These are phyloP conservation scores for Skeletonema menzelii DNA, from an alignment of 108 stramenopile species.

Conservation along the genomic window DNA sequence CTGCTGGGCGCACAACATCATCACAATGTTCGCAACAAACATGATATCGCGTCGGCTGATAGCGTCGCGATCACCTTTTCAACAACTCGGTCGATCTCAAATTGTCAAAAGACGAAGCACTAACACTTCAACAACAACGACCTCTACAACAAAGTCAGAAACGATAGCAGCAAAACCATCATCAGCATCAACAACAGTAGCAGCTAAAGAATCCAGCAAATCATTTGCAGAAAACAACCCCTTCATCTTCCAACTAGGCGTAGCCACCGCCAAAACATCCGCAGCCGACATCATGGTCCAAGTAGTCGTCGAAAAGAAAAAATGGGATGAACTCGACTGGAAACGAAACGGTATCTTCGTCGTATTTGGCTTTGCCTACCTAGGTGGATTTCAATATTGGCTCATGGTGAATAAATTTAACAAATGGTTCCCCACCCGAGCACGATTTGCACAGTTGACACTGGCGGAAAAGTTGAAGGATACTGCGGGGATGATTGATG, in stretches of 20 bases:
- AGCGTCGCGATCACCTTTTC: background rate
- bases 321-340: conserved; percentile 76
- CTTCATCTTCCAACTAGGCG: conserved; percentile 77
- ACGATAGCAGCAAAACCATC: background rate
- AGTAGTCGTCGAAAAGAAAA: conserved; percentile 75
- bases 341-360: conserved; percentile 82
- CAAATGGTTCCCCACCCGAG: conserved; percentile 85
- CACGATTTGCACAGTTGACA: conserved; percentile 68
- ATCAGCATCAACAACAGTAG: background rate
- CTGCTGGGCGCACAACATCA: background rate
- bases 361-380: conserved; percentile 84
- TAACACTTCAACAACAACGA: background rate
- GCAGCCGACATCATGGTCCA: conserved; percentile 85
- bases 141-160: conserved; percentile 2
- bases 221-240: conserved; percentile 73
- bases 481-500: conserved; percentile 79
- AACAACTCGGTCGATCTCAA: background rate
- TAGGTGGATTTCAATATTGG: conserved; percentile 89
- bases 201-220: conserved; percentile 5
- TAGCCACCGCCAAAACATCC: conserved; percentile 82
- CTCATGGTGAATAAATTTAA: conserved; percentile 85
- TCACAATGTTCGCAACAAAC: background rate
- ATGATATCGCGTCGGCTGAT: background rate
- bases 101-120: conserved; percentile 8
- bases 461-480: conserved; percentile 79